Conservation (phyloP, 1,139 yeast species). For the Citeromyces hawaiiensis region DNA sequence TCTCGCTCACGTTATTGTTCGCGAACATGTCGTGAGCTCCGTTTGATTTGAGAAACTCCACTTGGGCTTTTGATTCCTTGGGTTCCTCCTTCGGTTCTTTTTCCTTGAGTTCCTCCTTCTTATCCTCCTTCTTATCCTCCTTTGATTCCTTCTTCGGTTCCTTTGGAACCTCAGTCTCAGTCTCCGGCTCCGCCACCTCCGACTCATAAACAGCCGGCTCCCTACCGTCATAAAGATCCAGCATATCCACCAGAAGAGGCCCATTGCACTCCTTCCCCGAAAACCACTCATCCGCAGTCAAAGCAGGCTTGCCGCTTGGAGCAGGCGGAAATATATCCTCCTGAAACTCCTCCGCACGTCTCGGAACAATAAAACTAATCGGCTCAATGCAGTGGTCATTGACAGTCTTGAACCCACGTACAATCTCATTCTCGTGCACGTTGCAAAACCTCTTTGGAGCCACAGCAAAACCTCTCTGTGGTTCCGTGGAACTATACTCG, state of each 20-base stretch:
- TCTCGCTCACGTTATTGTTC: conserved; percentile 29
- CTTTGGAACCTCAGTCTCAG: too few species aligned
- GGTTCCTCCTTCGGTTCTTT: conserved; percentile 6
- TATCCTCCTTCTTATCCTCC: conserved; percentile 4
- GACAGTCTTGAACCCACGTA: conserved; percentile 71
- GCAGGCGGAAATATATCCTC: conserved; percentile 88
- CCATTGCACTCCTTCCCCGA: conserved; percentile 67
- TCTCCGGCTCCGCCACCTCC: too few species aligned
- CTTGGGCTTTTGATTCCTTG: conserved; percentile 4
- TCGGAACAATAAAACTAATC: conserved; percentile 80
- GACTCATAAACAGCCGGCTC: conserved; percentile 25
- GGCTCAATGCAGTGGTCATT: conserved; percentile 80
- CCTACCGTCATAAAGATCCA: conserved; percentile 66
- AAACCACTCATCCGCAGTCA: conserved; percentile 69
- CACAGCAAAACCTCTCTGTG: conserved; percentile 92
- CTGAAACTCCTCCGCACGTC: conserved; percentile 88
- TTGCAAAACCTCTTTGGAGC: conserved; percentile 76
- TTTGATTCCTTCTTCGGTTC: conserved; percentile 3
- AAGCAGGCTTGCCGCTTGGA: conserved; percentile 67
- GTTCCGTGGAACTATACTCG: conserved; percentile 77
- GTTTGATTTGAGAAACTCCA: conserved; percentile 13
- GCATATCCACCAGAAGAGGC: conserved; percentile 72
- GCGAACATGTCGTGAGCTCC: conserved; percentile 34
- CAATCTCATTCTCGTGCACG: conserved; percentile 73
- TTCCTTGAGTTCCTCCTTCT: too few species aligned